A percentile compares a stretch with the other conserved stretches of the same genome.
These are phyloP conservation scores for Fusarium sp. DNA, from an alignment of 2,329 filamentous ascomycete species.

Conservation along the genomic window DNA sequence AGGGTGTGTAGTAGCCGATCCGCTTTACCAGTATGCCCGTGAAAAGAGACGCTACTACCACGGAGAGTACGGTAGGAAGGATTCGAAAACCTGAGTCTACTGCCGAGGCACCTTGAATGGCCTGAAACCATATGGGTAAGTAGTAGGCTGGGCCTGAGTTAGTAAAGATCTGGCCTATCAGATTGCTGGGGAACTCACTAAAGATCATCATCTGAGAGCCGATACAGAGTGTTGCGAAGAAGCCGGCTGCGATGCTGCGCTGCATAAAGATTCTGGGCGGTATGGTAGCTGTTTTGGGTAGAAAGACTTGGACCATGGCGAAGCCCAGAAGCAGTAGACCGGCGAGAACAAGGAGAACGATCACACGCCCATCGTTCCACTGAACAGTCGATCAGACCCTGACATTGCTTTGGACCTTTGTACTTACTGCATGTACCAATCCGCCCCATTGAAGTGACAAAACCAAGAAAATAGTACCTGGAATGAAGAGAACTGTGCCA, in stretches of 20 bases:
- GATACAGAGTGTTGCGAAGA: conserved; percentile 40
- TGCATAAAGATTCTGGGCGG: conserved; percentile 56
- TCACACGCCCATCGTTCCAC: conserved; percentile 58
- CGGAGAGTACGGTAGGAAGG: conserved; percentile 45
- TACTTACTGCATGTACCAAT: conserved; percentile 46
- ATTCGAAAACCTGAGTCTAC: conserved; percentile 46
- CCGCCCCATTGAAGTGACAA: conserved; percentile 62
- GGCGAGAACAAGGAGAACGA: conserved; percentile 57
- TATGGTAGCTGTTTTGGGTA: conserved; percentile 53
- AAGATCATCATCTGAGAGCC: conserved; percentile 45
- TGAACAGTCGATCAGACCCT: not conserved
- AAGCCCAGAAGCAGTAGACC: conserved; percentile 57
- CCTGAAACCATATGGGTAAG: conserved; percentile 65
- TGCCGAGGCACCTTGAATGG: conserved; percentile 52
- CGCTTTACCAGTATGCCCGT: conserved; percentile 41
- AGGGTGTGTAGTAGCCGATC: conserved; percentile 57
- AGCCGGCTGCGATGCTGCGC: conserved; percentile 53
- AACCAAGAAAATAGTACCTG: conserved; percentile 59
- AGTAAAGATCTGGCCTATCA: not conserved
- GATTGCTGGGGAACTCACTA: not conserved
- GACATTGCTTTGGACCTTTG: not conserved
- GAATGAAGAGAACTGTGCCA: conserved; percentile 66
- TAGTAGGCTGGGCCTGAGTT: conserved; percentile 51
- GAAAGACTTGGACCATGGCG: conserved; percentile 49
- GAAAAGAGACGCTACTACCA: conserved; percentile 41